Evolutionary conservation across 306 rosid genomes (phyloP).

Genomic region (Quercus variabilis): DNA sequence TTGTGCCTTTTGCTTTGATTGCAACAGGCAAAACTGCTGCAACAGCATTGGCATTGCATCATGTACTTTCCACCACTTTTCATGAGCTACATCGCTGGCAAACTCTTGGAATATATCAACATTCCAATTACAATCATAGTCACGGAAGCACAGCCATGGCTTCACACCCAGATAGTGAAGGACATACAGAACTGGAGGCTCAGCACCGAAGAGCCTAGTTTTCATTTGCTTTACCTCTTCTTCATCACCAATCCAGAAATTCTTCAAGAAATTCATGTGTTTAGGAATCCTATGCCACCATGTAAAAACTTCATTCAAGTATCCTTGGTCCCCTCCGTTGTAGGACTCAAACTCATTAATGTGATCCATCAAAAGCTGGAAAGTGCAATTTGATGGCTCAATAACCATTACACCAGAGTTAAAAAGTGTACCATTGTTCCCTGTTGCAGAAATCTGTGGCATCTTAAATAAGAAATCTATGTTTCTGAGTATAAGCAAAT

Average conservation of each 20-base stretch:
- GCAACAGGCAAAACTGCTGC: slow-evolving; percentile 75
- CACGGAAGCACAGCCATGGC: slow-evolving; percentile 91
- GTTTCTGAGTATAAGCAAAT: slow-evolving; percentile 73
- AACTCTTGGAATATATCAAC: slow-evolving; percentile 73
- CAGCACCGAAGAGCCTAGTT: slow-evolving; percentile 67
- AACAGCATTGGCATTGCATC: slow-evolving; percentile 81
- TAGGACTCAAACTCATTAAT: slow-evolving; percentile 81
- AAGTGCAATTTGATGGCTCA: slow-evolving; percentile 94
- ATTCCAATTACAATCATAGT: slow-evolving; percentile 95
- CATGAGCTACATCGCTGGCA: slow-evolving; percentile 89
- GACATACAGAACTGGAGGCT: slow-evolving; percentile 80
- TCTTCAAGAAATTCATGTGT: slow-evolving; percentile 94
- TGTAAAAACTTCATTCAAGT: slow-evolving; percentile 81
- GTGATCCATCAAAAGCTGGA: slow-evolving; percentile 78
- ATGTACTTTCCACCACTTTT: slow-evolving; percentile 86
- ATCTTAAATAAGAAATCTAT: slow-evolving; percentile 78
- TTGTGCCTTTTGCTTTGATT: slow-evolving; percentile 90
- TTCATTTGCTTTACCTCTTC: slow-evolving; percentile 77
- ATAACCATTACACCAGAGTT: slow-evolving; percentile 98
- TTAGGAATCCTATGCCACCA: slow-evolving; percentile 99
- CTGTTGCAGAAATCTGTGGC: slow-evolving; percentile 93
- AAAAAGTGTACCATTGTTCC: slow-evolving; percentile 85
- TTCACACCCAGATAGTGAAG: slow-evolving; percentile 83
- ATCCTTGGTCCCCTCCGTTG: slow-evolving; percentile 97
- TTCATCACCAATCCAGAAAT: slow-evolving; percentile 89